A percentile compares a stretch with the other conserved stretches of the same genome.
These are phyloP conservation scores for Mycena pura DNA, from an alignment of 768 basidiomycete genomes.

Conservation along the genomic window DNA sequence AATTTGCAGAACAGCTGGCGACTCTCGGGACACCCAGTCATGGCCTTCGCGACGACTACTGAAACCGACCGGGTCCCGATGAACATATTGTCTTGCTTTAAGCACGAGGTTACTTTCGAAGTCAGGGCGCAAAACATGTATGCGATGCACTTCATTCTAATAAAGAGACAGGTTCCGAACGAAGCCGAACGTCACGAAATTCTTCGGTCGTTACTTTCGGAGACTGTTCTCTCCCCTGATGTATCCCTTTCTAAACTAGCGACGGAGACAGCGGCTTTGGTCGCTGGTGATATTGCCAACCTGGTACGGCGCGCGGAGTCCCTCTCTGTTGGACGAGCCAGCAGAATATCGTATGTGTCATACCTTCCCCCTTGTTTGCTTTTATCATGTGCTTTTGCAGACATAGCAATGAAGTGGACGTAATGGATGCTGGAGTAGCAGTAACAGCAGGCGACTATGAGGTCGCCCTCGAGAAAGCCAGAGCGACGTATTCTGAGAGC, in stretches of 20 bases:
- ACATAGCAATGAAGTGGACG: slow-evolving; percentile 29
- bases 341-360: slow-evolving; percentile 38
- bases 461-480: slow-evolving; percentile 70
- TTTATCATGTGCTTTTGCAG: slow-evolving; percentile 23
- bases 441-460: slow-evolving; percentile 73
- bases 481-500: slow-evolving; percentile 83
- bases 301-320: slow-evolving; percentile 67
- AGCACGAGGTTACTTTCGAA: slow-evolving; percentile 82
- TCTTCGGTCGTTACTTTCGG: slow-evolving; percentile 52
- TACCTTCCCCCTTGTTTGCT: slow-evolving; percentile 1
- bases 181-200: slow-evolving; percentile 77
- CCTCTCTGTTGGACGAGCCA: slow-evolving; percentile 59
- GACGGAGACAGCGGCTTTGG: slow-evolving; percentile 88
- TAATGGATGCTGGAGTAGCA: slow-evolving; percentile 47
- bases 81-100: slow-evolving; percentile 74
- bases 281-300: slow-evolving; percentile 79
- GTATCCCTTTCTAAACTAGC: slow-evolving; percentile 77
- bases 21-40: slow-evolving; percentile 69
- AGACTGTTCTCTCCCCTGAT: slow-evolving; percentile 67
- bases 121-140: slow-evolving; percentile 43
- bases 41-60: slow-evolving; percentile 77
- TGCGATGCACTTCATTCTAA: not conserved
- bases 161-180: slow-evolving; percentile 67
- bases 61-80: slow-evolving; percentile 70
- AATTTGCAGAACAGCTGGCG: slow-evolving; percentile 63